phyloP scores from a whole-genome alignment of 2,329 filamentous ascomycete genomes.

The Xylaria hypoxylon region DNA sequence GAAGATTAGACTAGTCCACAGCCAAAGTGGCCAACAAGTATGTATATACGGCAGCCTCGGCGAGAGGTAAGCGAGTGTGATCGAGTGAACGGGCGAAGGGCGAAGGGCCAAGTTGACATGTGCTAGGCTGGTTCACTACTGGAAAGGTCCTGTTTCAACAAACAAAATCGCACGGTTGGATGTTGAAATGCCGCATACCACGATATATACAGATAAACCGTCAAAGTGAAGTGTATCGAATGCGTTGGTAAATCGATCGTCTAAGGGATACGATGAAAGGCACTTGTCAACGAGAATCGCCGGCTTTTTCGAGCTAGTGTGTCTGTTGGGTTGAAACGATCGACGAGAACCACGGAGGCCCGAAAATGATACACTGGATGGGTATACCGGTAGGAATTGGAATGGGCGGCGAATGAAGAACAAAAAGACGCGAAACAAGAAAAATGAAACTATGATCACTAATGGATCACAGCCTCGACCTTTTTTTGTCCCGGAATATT shows the following conservation, averaged over 20 bases:
- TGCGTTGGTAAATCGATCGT: conserved; percentile 1
- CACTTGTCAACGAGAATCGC: conserved; percentile 19
- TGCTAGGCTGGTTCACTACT: not conserved
- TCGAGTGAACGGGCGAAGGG: not conserved
- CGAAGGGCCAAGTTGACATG: not conserved
- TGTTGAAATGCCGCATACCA: conserved; percentile 12
- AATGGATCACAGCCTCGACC: conserved; percentile 9
- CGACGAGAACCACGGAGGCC: conserved; percentile 21
- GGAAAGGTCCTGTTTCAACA: conserved; percentile 8
- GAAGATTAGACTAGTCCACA: conserved; percentile 13
- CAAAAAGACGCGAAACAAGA: conserved; percentile 9
- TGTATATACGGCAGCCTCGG: conserved; percentile 20
- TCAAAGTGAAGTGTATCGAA: conserved; percentile 5
- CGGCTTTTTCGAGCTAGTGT: not conserved
- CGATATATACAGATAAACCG: conserved; percentile 15
- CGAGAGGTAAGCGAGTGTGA: conserved; percentile 6
- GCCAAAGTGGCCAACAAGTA: conserved; percentile 10
- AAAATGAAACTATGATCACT: conserved; percentile 6
- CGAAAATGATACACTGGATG: conserved; percentile 9
- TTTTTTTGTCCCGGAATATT: not conserved
- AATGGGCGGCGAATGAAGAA: conserved; percentile 12
- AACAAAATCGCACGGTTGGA: conserved; percentile 1
- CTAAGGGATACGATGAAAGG: conserved; percentile 5
- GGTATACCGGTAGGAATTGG: not conserved
- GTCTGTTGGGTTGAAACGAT: conserved; percentile 33